Percentiles rank a stretch among this genome's conserved stretches.
phyloP scores from a whole-genome alignment of 1,284 basidiomycete species.

The Nidula niveotomentosa region DNA sequence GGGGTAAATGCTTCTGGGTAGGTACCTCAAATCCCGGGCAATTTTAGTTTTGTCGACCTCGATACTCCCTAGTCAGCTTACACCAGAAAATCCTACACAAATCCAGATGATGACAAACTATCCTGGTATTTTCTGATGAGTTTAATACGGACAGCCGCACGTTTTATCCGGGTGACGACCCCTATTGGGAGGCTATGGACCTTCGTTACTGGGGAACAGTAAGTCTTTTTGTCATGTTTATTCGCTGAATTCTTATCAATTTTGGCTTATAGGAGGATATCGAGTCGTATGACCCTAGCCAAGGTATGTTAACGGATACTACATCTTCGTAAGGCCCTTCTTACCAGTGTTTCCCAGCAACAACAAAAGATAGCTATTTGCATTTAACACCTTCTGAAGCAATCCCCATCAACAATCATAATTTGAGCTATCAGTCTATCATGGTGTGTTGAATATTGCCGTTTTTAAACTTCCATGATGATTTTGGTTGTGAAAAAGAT shows the following conservation, averaged over 20 bases:
- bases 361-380: conserved; percentile 31
- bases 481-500: conserved; percentile 16
- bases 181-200: conserved; percentile 56
- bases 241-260: no score
- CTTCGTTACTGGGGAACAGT: conserved; percentile 48
- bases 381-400: conserved; percentile 27
- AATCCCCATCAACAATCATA: conserved; percentile 29
- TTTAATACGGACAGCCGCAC: conserved; percentile 72
- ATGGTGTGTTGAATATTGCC: conserved; percentile 26
- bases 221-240: conserved; percentile 13
- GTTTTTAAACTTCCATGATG: background rate
- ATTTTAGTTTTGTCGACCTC: conserved; percentile 62
- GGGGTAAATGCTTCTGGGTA: conserved; percentile 77
- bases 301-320: conserved; percentile 19
- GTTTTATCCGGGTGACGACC: conserved; percentile 70
- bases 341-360: conserved; percentile 18
- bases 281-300: conserved; percentile 44
- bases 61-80: conserved; percentile 60
- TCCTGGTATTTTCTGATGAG: conserved; percentile 75
- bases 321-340: background rate
- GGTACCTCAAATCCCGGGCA: conserved; percentile 48
- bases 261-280: conserved; percentile 30
- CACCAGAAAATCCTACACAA: conserved; percentile 44
- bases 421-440: conserved; percentile 33
- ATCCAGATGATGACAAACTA: conserved; percentile 42